phyloP scores from a whole-genome alignment of 139 green algal genomes.

The Tetradesmus obliquus region DNA sequence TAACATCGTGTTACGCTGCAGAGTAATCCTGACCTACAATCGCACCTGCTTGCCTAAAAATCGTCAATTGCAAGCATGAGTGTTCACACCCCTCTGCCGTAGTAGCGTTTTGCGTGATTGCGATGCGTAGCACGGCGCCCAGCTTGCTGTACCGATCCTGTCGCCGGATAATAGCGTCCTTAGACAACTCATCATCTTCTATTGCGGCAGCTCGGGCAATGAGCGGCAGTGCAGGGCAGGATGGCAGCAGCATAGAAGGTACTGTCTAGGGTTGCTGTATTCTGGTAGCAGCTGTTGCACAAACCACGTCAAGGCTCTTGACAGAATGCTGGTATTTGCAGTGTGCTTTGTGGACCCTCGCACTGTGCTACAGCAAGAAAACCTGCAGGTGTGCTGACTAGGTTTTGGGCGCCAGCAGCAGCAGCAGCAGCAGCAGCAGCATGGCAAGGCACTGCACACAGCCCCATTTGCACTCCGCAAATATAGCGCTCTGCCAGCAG shows the following conservation, averaged over 20 bases:
- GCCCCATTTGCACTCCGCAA: neutral
- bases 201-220: neutral
- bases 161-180: neutral
- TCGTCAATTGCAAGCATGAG: neutral
- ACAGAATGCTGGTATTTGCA: neutral
- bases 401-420: neutral
- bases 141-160: neutral
- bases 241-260: neutral
- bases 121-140: neutral
- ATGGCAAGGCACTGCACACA: neutral
- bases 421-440: neutral
- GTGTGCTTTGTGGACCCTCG: constrained; percentile 20
- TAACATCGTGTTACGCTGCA: too few species aligned
- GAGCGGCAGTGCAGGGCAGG: neutral
- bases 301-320: neutral
- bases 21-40: too few species aligned
- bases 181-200: neutral
- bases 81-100: neutral
- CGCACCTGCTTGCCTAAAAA: too few species aligned
- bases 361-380: neutral
- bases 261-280: neutral
- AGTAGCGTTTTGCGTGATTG: neutral
- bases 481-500: neutral
- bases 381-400: neutral
- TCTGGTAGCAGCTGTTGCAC: neutral